These are phyloP conservation scores for Coemansia reversa DNA, from an alignment of 192 early-diverging fungal species.

Conservation along the genomic window DNA sequence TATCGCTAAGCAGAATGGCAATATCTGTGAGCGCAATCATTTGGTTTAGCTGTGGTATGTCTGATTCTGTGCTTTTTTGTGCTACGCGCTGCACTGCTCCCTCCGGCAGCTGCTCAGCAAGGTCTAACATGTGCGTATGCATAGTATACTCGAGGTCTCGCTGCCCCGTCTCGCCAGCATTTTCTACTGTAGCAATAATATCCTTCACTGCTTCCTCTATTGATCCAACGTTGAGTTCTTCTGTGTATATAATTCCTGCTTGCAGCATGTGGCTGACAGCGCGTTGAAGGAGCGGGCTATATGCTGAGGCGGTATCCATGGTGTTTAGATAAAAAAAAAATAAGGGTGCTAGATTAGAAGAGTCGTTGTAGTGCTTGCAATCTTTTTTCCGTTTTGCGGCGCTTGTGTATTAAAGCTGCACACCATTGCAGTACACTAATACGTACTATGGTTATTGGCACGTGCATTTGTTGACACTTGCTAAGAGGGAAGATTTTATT, in stretches of 20 bases:
- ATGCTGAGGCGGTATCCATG: not conserved
- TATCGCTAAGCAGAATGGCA: slow-evolving; percentile 28
- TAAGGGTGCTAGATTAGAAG: not conserved
- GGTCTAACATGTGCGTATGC: slow-evolving; percentile 31
- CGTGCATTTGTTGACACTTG: not conserved
- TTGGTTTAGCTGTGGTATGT: not conserved
- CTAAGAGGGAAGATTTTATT: too few relatives aligned
- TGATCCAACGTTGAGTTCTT: not conserved
- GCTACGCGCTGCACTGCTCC: not conserved
- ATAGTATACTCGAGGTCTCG: slow-evolving; percentile 35
- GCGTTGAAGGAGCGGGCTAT: not conserved
- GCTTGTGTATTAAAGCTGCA: not conserved
- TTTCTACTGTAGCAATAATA: not conserved
- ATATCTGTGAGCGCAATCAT: slow-evolving; percentile 31
- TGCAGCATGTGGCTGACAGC: slow-evolving; percentile 5
- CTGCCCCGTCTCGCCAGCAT: not conserved
- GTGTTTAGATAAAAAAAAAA: not conserved
- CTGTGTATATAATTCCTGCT: slow-evolving; percentile 2
- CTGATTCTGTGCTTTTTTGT: not conserved
- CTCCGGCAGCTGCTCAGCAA: slow-evolving; percentile 17
- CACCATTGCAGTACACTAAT: not conserved
- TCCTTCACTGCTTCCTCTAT: slow-evolving; percentile 7
- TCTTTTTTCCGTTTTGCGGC: not conserved
- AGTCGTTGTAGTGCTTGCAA: not conserved
- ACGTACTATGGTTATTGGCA: not conserved